phyloP scores from a whole-genome alignment of 2,329 filamentous ascomycete genomes.

The Fusarium verrucosum region DNA sequence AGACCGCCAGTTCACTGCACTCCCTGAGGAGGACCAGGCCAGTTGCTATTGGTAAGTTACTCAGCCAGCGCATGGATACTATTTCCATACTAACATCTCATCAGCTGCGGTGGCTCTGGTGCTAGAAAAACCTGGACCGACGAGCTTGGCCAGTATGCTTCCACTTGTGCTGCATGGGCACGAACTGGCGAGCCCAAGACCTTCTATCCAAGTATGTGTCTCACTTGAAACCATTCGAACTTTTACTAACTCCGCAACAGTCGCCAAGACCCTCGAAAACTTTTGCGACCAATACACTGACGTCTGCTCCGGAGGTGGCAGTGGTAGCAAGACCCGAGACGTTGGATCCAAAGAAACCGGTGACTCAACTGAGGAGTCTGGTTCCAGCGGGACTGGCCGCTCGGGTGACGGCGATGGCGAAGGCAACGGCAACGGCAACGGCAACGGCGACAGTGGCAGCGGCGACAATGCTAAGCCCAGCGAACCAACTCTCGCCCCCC shows the following conservation, averaged over 20 bases:
- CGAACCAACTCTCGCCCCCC: conserved; percentile 11
- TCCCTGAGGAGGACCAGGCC: conserved; percentile 44
- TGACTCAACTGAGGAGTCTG: conserved; percentile 9
- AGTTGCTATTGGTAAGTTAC: conserved; percentile 48
- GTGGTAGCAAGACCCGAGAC: conserved; percentile 11
- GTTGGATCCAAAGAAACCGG: conserved; percentile 4
- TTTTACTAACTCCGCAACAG: conserved; percentile 35
- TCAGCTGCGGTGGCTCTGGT: conserved; percentile 38
- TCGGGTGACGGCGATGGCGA: neutral
- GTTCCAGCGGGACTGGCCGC: conserved; percentile 6
- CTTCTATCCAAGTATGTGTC: conserved; percentile 40
- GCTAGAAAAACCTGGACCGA: conserved; percentile 44
- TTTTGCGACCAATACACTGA: conserved; percentile 47
- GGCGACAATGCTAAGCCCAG: conserved; percentile 9
- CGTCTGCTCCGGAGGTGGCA: conserved; percentile 35
- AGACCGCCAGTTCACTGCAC: conserved; percentile 40
- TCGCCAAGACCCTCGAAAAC: conserved; percentile 44
- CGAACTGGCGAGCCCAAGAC: conserved; percentile 41
- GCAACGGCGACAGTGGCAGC: too few species aligned
- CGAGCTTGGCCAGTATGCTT: conserved; percentile 44
- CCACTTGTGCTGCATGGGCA: conserved; percentile 47
- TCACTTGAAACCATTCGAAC: neutral
- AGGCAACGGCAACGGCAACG: too few species aligned
- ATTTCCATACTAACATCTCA: conserved; percentile 18
- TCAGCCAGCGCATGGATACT: neutral